Percentiles rank a stretch among this genome's conserved stretches.
Evolutionary conservation across 2,329 filamentous ascomycete genomes (phyloP).

Genomic region (Hypoxylon sp.): DNA sequence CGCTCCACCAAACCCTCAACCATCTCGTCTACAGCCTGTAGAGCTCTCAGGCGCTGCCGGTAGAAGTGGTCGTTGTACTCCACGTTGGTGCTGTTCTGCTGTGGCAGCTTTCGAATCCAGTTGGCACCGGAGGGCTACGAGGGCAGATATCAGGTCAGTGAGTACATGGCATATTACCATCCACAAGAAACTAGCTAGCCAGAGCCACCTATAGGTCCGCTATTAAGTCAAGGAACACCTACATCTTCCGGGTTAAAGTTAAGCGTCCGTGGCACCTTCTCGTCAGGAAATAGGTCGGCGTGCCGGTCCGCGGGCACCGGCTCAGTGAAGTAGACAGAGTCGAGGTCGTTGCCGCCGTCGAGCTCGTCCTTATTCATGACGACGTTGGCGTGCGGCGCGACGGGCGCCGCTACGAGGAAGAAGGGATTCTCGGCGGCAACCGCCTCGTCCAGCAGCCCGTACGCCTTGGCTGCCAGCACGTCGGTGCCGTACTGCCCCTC

Average conservation of each 20-base stretch:
- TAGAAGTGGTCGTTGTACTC: conserved; percentile 61
- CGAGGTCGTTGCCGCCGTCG: conserved; percentile 54
- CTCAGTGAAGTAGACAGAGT: conserved; percentile 51
- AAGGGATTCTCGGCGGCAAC: conserved; percentile 64
- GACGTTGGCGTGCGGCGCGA: conserved; percentile 66
- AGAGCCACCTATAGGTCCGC: not conserved
- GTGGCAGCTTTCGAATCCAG: conserved; percentile 55
- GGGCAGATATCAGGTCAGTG: too few relatives aligned
- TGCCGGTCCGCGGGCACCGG: conserved; percentile 66
- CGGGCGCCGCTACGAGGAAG: conserved; percentile 71
- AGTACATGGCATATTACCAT: not conserved
- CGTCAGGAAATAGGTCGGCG: conserved; percentile 66
- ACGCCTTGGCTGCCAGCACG: conserved; percentile 65
- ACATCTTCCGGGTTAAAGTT: conserved; percentile 72
- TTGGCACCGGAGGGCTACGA: conserved; percentile 46
- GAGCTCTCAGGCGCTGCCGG: conserved; percentile 58
- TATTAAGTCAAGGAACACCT: too few relatives aligned
- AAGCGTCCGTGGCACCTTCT: conserved; percentile 65
- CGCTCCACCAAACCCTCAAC: conserved; percentile 53
- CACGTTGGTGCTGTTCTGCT: conserved; percentile 52
- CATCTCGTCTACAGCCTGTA: conserved; percentile 64
- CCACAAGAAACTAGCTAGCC: not conserved
- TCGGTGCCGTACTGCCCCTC: conserved; percentile 57
- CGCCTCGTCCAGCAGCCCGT: conserved; percentile 68
- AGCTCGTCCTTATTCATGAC: conserved; percentile 6